Conservation (phyloP, 768 basidiomycete genomes). For the Suillus spraguei region DNA sequence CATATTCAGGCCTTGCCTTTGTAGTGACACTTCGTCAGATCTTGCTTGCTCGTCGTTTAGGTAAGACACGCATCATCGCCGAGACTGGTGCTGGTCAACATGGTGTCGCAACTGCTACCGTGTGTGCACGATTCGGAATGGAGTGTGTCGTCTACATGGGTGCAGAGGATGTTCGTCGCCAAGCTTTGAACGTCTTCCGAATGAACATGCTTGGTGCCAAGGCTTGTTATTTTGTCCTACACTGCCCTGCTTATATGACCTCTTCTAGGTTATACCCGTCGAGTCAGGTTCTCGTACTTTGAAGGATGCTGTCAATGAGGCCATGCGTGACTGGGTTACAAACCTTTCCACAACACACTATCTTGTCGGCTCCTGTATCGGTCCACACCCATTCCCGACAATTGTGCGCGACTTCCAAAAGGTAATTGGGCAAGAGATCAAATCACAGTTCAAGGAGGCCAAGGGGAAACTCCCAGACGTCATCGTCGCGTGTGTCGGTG, state of each 20-base stretch:
- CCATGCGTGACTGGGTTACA: slow-evolving; percentile 98
- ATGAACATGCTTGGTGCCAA: slow-evolving; percentile 97
- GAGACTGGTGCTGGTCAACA: slow-evolving; percentile 99
- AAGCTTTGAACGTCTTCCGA: slow-evolving; percentile 96
- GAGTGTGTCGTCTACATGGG: slow-evolving; percentile 99
- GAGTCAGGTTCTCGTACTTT: slow-evolving; percentile 92
- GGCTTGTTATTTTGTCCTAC: slow-evolving; percentile 37
- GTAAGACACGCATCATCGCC: slow-evolving; percentile 96
- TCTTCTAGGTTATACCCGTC: slow-evolving; percentile 83
- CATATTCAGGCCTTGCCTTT: slow-evolving; percentile 19
- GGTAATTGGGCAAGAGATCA: slow-evolving; percentile 95
- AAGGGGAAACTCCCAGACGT: slow-evolving; percentile 90
- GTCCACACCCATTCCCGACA: slow-evolving; percentile 98
- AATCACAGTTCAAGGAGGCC: slow-evolving; percentile 70
- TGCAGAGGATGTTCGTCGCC: slow-evolving; percentile 92
- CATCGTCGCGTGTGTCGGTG: slow-evolving; percentile 96
- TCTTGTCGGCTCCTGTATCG: slow-evolving; percentile 95
- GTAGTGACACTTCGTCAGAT: slow-evolving; percentile 53
- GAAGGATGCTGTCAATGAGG: slow-evolving; percentile 98
- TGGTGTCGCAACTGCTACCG: slow-evolving; percentile 98
- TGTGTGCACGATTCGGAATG: slow-evolving; percentile 94
- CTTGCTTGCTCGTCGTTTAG: slow-evolving; percentile 88
- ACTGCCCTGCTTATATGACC: neutral
- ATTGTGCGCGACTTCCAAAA: slow-evolving; percentile 98
- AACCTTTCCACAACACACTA: slow-evolving; percentile 94